Percentiles rank a stretch among this genome's conserved stretches.
Evolutionary conservation across 139 green algal species (phyloP).

Genomic region (Diplosphaera chodatii): DNA sequence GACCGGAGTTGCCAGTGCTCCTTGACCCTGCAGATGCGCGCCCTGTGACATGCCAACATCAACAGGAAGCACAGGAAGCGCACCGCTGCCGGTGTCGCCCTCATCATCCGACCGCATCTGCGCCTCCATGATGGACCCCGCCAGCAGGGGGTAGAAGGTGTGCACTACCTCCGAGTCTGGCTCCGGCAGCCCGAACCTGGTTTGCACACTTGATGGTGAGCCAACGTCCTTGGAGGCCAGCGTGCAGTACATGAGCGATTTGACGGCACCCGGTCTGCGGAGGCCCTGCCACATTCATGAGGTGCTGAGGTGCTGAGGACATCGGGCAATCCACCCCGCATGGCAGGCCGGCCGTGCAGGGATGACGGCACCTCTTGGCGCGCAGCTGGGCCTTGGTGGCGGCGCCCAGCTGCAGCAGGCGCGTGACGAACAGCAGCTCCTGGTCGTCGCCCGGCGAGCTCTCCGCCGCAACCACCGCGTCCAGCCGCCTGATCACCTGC

Average conservation of each 20-base stretch:
- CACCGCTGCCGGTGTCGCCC: background rate
- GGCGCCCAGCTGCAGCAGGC: constrained; percentile 53
- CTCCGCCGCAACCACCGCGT: constrained; percentile 25
- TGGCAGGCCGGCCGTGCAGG: background rate
- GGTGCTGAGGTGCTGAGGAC: no score
- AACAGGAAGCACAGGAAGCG: no score
- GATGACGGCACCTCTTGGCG: background rate
- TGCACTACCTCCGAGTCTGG: constrained; percentile 19
- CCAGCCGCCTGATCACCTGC: constrained; percentile 39
- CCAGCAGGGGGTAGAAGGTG: constrained; percentile 44
- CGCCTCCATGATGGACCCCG: constrained; percentile 31
- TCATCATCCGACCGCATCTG: background rate
- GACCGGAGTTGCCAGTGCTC: no score
- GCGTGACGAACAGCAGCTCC: constrained; percentile 50
- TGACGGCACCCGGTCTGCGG: no score
- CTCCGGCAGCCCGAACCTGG: constrained; percentile 4
- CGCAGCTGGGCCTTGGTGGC: background rate
- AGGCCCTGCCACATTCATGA: no score
- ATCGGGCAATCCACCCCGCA: no score
- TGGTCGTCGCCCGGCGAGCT: constrained; percentile 33
- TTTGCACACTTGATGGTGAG: no score
- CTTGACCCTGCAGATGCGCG: no score
- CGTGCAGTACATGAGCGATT: no score
- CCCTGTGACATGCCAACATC: no score
- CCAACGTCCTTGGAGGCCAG: no score